Base-by-base conservation (phyloP, 202 grass and related monocot species). In the Digitaria exilis region DNA sequence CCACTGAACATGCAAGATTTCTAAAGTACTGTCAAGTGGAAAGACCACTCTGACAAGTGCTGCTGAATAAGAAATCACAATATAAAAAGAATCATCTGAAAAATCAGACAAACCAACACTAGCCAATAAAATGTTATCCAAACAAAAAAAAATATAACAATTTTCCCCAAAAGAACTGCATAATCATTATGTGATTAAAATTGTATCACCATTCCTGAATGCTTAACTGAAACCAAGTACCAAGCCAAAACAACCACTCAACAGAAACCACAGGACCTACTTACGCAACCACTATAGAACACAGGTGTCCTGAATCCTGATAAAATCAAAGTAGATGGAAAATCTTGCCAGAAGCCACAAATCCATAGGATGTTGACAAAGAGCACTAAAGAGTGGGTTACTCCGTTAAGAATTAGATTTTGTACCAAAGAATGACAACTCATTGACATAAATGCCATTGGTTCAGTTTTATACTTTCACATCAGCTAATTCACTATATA, bases 21-120 rank as follows among this genome's bases (percentile, higher is more conserved):
- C 61, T 55, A 50, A 69, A 84, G 80, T 51, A 80, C n/a, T 8
- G 12, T 70, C 48, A 28, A 87, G 56, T 84, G 69, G 84, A 87
- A 84, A 84, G 69, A 65, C 61, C 75, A 84, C 43, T 55, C 12
- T 10, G 35, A 83, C 60, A 81, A 68, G 42, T 86, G 42, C 60
- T 35, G 19, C 31, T 63, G 61, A 61, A 69, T 65, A 83, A 50
- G 4, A 82, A 28, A 67, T 50, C 73, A 43, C 1, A 1, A 39
- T 29, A 2, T 57, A 50, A 64, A 64, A n/a, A n/a, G n/a, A n/a
- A n/a, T n/a, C n/a, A n/a, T n/a, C 21, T 49, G 41, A 73, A 17
- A 64, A 28, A 64, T 37, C 35, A 39, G 29, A 73, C 14, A 73
- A 13, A 12, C 17, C 54, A 72, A 30, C n/a, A n/a, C 54, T 72